Evolutionary conservation across 2,329 filamentous ascomycete genomes (phyloP).

Genomic region (Emericellopsis cladophorae): DNA sequence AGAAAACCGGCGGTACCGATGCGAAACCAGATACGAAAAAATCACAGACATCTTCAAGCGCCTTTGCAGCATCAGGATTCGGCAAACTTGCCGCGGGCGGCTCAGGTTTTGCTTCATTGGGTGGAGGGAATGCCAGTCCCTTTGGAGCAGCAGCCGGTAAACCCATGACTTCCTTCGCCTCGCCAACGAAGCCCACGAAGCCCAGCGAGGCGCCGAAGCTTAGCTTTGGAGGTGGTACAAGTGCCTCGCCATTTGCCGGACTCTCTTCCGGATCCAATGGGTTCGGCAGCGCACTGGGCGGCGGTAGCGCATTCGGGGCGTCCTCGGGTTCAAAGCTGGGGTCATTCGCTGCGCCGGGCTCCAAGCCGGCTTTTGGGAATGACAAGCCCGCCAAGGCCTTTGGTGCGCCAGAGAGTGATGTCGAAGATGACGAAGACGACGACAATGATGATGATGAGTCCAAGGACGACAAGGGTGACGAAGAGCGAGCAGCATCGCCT

Average conservation of each 20-base stretch:
- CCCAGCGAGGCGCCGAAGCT: constrained; percentile 28
- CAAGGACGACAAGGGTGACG: constrained; percentile 28
- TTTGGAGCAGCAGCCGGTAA: constrained; percentile 33
- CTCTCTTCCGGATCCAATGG: constrained; percentile 25
- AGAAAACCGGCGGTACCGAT: constrained; percentile 9
- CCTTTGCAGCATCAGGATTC: constrained; percentile 58
- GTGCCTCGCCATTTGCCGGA: constrained; percentile 33
- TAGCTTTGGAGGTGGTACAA: constrained; percentile 29
- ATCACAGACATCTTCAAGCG: constrained; percentile 37
- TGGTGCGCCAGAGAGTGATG: constrained; percentile 59
- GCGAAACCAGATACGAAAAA: constrained; percentile 9
- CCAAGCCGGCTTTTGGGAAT: constrained; percentile 27
- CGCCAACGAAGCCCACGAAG: constrained; percentile 10
- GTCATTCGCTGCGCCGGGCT: constrained; percentile 57
- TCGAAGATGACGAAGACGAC: constrained; percentile 31
- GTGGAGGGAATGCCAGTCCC: constrained; percentile 29
- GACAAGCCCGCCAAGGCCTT: constrained; percentile 60
- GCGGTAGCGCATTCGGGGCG: constrained; percentile 19
- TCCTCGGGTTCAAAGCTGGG: constrained; percentile 36
- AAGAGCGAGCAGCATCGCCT: constrained; percentile 30
- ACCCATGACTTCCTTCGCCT: constrained; percentile 18
- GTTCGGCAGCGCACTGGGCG: constrained; percentile 40
- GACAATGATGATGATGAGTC: constrained; percentile 24
- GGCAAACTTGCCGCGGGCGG: constrained; percentile 50
- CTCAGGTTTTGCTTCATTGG: constrained; percentile 52